These are phyloP conservation scores for Alternaria panax DNA, from an alignment of 2,329 filamentous ascomycete species.

Conservation along the genomic window DNA sequence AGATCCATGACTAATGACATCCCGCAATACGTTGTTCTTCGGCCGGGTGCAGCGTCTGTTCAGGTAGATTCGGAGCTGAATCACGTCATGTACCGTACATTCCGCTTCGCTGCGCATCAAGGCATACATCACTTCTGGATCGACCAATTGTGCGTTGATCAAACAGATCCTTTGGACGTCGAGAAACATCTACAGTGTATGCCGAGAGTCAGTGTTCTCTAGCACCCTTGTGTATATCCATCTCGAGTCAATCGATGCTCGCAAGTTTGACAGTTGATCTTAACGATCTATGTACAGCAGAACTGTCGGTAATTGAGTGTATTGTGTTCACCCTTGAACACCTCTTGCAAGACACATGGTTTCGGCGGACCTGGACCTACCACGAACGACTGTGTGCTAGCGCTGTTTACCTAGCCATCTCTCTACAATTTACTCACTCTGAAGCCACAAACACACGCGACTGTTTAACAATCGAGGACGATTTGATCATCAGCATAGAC, in stretches of 20 bases:
- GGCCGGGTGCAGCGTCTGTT: neutral
- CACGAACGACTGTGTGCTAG: neutral
- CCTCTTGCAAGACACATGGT: neutral
- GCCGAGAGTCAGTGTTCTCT: neutral
- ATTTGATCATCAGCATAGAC: neutral
- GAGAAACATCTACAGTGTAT: neutral
- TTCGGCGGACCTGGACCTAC: neutral
- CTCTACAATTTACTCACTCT: neutral
- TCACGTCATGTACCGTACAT: neutral
- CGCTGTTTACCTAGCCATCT: neutral
- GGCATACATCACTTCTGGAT: neutral
- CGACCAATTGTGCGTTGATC: neutral
- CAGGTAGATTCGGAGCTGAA: neutral
- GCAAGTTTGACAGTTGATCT: neutral
- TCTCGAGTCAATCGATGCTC: neutral
- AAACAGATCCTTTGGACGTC: neutral
- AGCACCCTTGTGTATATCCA: neutral
- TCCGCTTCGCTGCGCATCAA: neutral
- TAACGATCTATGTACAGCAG: neutral
- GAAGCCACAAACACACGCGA: neutral
- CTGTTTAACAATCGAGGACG: neutral
- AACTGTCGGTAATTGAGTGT: neutral
- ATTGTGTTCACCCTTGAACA: neutral
- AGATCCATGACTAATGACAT: neutral
- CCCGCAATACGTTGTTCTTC: neutral